Evolutionary conservation across 1,139 yeast species (phyloP).

Genomic region (Ogataea hybrid): DNA sequence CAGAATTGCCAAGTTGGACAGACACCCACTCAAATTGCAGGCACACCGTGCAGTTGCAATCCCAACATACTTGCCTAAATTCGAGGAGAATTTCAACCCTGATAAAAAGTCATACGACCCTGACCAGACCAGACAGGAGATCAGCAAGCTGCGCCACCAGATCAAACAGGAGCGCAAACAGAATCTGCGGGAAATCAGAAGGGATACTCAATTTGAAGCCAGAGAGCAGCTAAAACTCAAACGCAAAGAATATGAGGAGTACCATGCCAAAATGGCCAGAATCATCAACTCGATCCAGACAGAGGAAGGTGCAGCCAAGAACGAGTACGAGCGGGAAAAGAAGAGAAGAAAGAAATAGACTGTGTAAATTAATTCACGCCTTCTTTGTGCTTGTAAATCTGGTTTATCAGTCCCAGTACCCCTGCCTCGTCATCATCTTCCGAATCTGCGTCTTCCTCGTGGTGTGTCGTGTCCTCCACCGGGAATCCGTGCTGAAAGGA

Average conservation of each 20-base stretch:
- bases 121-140: conserved; percentile 77
- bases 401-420: conserved; percentile 79
- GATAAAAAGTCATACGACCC: conserved; percentile 90
- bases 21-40: conserved; percentile 80
- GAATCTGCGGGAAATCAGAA: conserved; percentile 85
- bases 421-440: conserved; percentile 51
- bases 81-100: conserved; percentile 94
- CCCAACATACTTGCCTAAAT: conserved; percentile 84
- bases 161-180: conserved; percentile 90
- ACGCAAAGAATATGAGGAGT: conserved; percentile 70
- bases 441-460: conserved; percentile 18
- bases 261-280: conserved; percentile 86
- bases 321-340: conserved; percentile 85
- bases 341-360: conserved; percentile 54
- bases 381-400: conserved; percentile 67
- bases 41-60: conserved; percentile 84
- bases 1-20: conserved; percentile 49
- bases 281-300: conserved; percentile 85
- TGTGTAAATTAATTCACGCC: conserved; percentile 9
- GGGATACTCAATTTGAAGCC: conserved; percentile 83
- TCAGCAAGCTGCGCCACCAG: conserved; percentile 77
- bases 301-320: conserved; percentile 92
- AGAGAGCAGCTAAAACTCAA: conserved; percentile 80
- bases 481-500: conserved; percentile 30
- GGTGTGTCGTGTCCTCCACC: conserved; percentile 10